A percentile compares a stretch with the other conserved stretches of the same genome.
Evolutionary conservation across 176 grass and related monocot genomes (phyloP).

Genomic region (Triticum urartu): DNA sequence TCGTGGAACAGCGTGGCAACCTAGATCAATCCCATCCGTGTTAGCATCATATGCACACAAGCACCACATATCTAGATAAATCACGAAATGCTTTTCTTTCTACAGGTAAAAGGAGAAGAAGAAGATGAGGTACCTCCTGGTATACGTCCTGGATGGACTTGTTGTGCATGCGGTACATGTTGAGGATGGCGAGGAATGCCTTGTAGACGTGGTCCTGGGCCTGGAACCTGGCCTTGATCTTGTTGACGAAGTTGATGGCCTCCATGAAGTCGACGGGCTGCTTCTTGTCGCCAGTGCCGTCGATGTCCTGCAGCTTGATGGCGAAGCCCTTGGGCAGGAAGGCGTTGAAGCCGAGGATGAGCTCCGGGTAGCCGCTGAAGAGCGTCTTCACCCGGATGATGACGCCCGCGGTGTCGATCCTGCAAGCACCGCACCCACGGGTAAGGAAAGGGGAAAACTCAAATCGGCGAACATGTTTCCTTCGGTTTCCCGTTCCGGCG

Average conservation of each 20-base stretch:
- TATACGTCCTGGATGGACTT: conserved; percentile 74
- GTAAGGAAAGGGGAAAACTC: no score
- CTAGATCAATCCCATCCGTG: conserved; percentile 4
- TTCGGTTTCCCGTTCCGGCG: not conserved
- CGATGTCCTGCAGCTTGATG: conserved; percentile 58
- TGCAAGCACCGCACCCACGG: not conserved
- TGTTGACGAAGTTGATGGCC: conserved; percentile 80
- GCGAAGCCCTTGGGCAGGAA: conserved; percentile 83
- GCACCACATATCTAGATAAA: no score
- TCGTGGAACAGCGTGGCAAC: conserved; percentile 55
- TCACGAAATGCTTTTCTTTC: no score
- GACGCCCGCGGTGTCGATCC: conserved; percentile 60
- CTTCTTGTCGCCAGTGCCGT: conserved; percentile 61
- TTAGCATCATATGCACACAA: no score
- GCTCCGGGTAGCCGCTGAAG: conserved; percentile 66
- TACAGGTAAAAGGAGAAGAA: no score
- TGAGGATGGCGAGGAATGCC: conserved; percentile 70
- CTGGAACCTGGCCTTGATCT: conserved; percentile 69
- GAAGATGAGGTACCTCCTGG: conserved; percentile 30
- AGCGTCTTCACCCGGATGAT: conserved; percentile 69
- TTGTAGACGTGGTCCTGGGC: conserved; percentile 72
- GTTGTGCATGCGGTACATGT: conserved; percentile 66
- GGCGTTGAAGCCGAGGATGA: conserved; percentile 79
- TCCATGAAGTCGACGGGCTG: conserved; percentile 79
- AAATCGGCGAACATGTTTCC: no score